Base-by-base conservation (phyloP, 305 asterid genomes). In the Fraxinus ornus region DNA sequence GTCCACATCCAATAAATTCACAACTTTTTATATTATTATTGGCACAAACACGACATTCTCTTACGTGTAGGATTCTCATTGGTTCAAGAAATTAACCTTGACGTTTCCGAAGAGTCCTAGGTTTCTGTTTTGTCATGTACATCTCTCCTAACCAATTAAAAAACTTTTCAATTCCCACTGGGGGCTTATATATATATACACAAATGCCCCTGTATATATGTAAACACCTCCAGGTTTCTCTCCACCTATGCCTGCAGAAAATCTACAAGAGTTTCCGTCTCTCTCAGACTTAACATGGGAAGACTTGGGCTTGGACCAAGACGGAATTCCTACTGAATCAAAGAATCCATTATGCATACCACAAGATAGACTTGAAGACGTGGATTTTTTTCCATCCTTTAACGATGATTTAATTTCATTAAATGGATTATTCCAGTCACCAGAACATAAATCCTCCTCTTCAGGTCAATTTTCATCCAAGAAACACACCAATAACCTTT, bases 291-390 rank as follows among this genome's bases (percentile, higher is more conserved):
- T 22, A 22, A 22, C 71, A 1, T 26, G 74, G 35, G 74, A 9
- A 4, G 74, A 66, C n/a, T 66, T 66, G 7, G 74, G 28, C 17
- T 3, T 66, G 36, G n/a, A 24, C 35, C 6, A 24, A 66, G 30
- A 66, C 3, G 73, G 13, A 8, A 7, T 60, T 17, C 28, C 70
- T 7, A 4, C 2, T 1, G 71, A 64, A n/a, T 24, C 2, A n/a
- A 39, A 33, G 15, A 60, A 49, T 17, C 37, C 49, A 35, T 76
- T 86, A n/a, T 86, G 87, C 5, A 7, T 86, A 4, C 89, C 89
- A 0, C 44, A 76, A 7, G 89, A 86, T 60, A 79, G 71, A n/a
- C 70, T 86, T 24, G 85, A 81, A 8, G 87, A 86, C 10, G 0
- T 86, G 1, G 82, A 86, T 32, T 70, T 86, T 4, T 84, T 77